A percentile compares a stretch with the other conserved stretches of the same genome.
These are phyloP conservation scores for Melastoma candidum DNA, from an alignment of 441 rosid genomes.

Conservation along the genomic window DNA sequence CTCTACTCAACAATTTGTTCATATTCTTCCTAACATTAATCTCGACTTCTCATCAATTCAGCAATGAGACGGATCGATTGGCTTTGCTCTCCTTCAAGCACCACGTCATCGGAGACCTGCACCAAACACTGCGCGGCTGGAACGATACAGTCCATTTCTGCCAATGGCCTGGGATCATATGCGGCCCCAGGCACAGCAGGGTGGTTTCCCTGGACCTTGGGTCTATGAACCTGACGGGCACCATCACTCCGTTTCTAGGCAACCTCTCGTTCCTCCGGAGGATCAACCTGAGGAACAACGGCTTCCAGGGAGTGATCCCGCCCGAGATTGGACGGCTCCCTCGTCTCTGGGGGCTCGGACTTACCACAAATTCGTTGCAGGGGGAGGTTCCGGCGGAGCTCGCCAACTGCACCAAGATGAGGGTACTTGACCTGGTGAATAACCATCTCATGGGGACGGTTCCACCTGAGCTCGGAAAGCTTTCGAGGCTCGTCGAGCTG, in stretches of 20 bases:
- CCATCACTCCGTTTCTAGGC: constrained; percentile 31
- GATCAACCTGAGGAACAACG: constrained; percentile 21
- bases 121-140: constrained; percentile 25
- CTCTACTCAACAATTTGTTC: too few relatives aligned
- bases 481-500: constrained; percentile 18
- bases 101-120: constrained; percentile 25
- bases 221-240: constrained; percentile 24
- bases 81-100: constrained; percentile 32
- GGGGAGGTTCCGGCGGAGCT: constrained; percentile 22
- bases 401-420: constrained; percentile 3
- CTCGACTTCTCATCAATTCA: too few relatives aligned
- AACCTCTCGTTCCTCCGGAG: constrained; percentile 26
- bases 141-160: constrained; percentile 31
- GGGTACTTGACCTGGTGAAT: background rate
- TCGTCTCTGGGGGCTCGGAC: constrained; percentile 21
- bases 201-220: constrained; percentile 23
- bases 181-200: constrained; percentile 18
- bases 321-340: constrained; percentile 24
- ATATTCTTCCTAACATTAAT: too few relatives aligned
- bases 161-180: constrained; percentile 32
- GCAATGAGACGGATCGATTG: constrained; percentile 10
- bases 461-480: constrained; percentile 21
- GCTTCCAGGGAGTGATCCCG: constrained; percentile 27
- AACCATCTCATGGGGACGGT: constrained; percentile 30
- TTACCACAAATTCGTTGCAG: constrained; percentile 21